Conservation (phyloP, 257 asterid genomes). For the Fraxinus americana region DNA sequence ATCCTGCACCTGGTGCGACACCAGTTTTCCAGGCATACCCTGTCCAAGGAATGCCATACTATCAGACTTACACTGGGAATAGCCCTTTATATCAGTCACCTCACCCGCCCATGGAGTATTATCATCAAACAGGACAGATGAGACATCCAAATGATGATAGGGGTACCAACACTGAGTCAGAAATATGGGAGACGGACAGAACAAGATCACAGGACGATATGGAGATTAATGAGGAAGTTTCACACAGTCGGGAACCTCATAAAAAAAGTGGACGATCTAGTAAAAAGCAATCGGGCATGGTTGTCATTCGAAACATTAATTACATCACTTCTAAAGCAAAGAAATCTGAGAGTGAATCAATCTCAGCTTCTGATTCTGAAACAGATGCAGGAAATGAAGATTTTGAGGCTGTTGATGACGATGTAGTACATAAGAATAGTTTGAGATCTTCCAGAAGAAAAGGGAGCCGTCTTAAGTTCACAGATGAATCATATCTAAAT, state of each 20-base stretch:
- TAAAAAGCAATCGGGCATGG: constrained; percentile 47
- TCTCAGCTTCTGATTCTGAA: constrained; percentile 41
- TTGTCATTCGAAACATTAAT: constrained; percentile 55
- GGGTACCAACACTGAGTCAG: constrained; percentile 53
- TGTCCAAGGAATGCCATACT: constrained; percentile 90
- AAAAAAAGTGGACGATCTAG: constrained; percentile 51
- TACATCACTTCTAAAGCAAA: constrained; percentile 52
- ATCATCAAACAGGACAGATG: constrained; percentile 48
- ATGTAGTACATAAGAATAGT: constrained; percentile 31
- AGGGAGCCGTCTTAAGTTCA: constrained; percentile 44
- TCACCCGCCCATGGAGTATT: constrained; percentile 58
- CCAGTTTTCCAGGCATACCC: constrained; percentile 83
- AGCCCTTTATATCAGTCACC: constrained; percentile 66
- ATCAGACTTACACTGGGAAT: constrained; percentile 68
- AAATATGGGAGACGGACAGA: constrained; percentile 35
- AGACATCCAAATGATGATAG: constrained; percentile 51
- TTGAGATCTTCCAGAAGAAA: constrained; percentile 52
- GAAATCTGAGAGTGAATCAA: constrained; percentile 42
- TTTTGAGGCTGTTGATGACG: constrained; percentile 36
- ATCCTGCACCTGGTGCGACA: constrained; percentile 58
- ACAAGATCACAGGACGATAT: constrained; percentile 37
- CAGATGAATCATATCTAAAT: constrained; percentile 35
- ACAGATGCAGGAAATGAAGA: constrained; percentile 45
- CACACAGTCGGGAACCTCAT: constrained; percentile 44
- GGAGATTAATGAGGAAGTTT: constrained; percentile 29